phyloP scores from a whole-genome alignment of 2,329 filamentous ascomycete genomes.

The Aspergillus ruber region DNA sequence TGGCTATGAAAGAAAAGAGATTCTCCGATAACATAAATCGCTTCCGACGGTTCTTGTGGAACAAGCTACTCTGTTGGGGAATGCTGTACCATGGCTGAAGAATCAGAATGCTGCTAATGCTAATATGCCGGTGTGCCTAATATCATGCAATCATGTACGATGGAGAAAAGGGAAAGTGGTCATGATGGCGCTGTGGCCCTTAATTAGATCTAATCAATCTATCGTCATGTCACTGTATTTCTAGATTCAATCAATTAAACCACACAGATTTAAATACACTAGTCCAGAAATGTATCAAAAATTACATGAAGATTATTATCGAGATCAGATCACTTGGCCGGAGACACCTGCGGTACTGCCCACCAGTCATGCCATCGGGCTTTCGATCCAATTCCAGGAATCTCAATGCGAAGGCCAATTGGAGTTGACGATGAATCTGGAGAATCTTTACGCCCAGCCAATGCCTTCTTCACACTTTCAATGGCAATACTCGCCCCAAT shows the following conservation, averaged over 20 bases:
- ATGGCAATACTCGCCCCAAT: slow-evolving; percentile 64
- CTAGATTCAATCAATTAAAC: neutral
- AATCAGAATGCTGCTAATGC: no score
- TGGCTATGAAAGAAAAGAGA: no score
- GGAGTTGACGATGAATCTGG: slow-evolving; percentile 8
- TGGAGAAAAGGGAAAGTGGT: no score
- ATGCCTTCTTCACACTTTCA: slow-evolving; percentile 52
- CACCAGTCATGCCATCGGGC: slow-evolving; percentile 42
- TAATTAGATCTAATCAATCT: no score
- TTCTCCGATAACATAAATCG: no score
- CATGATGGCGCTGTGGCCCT: no score
- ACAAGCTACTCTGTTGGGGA: no score
- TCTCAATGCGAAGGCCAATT: slow-evolving; percentile 22
- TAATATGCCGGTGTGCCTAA: no score
- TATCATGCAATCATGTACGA: no score
- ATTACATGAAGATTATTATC: neutral
- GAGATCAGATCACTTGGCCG: slow-evolving; percentile 7
- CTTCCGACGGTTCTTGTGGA: no score
- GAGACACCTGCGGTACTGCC: slow-evolving; percentile 36
- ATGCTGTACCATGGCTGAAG: no score
- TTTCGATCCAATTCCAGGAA: slow-evolving; percentile 34
- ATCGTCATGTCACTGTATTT: no score
- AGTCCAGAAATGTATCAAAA: neutral
- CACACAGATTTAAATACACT: neutral
- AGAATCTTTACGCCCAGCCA: slow-evolving; percentile 21